Evolutionary conservation across 2,329 filamentous ascomycete species (phyloP), one percentile per base, ranked within the genome.

Genomic region (Ascosphaera apis): DNA sequence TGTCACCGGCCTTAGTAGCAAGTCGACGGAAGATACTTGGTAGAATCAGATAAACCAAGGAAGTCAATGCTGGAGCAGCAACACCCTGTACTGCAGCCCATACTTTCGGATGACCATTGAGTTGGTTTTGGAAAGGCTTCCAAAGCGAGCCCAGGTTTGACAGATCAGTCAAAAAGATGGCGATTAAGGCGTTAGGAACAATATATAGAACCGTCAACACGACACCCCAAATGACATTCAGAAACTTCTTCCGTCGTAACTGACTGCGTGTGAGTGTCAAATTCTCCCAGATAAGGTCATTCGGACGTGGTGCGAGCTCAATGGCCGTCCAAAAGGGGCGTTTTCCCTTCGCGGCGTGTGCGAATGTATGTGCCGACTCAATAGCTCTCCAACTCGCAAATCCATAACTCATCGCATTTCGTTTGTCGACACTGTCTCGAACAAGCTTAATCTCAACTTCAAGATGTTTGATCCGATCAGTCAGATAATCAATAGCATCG

Each of bases 211-310:
- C 40, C 0, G 86, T 95, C 36, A 98, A 58, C 1, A 86, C 47
- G 2, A 68, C 60, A 31, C 92, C 75, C 82, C 84, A 93, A 38
- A 92, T 54, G 40, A 77, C 77, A 56, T 88, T 91, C 47, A 82
- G 64, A 41, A 86, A 66, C 28, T 75, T 66, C 46, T 76, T 76
- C 59, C 76, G 78, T 41, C 67, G 67, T 36, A 84, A 70, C 1
- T 72, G 67, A 18, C 68, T 61, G 28, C 72, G 72, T 12, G 65
- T 69, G 38, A 95, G 60, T 4, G 72, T 67, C 60, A 98, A 68
- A 48, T 98, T 98, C 51, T 82, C 76, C 88, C 88, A 98, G 43
- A 98, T 91, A 36, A 98, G 69, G 51, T 95, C 86, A 50, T 79
- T 82, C 2, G 88, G 86, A 39, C 73, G 72, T 2, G 88, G 83